Conservation (phyloP, 176 grass and related monocot genomes). For the Phragmites australis region DNA sequence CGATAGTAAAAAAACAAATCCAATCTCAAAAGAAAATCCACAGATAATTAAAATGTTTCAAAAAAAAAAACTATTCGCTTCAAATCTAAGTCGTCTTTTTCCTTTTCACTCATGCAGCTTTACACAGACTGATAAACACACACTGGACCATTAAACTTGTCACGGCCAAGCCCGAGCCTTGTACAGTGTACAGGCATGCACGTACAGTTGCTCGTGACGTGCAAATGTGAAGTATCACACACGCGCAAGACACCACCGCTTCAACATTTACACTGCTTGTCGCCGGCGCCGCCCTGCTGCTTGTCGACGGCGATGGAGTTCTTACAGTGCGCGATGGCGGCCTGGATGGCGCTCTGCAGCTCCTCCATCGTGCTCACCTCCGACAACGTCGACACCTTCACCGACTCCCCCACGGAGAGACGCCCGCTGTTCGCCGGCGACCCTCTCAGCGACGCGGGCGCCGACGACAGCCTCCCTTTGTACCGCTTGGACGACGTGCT, state of each 20-base stretch:
- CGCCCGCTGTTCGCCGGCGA: conserved; percentile 70
- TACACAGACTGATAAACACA: not conserved
- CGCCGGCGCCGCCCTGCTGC: not conserved
- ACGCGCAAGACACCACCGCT: conserved; percentile 18
- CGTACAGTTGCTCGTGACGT: conserved; percentile 30
- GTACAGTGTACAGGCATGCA: not conserved
- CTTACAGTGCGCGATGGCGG: conserved; percentile 97
- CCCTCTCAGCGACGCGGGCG: conserved; percentile 57
- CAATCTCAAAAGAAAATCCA: not conserved
- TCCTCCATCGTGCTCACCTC: conserved; percentile 97
- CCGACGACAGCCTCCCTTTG: conserved; percentile 45
- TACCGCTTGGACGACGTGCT: conserved; percentile 10
- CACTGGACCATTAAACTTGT: conserved; percentile 8
- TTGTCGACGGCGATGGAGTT: conserved; percentile 49
- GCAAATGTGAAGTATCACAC: not conserved
- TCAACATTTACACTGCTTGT: conserved; percentile 18
- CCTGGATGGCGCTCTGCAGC: conserved; percentile 85
- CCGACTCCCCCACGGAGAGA: conserved; percentile 38
- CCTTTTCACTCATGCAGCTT: not conserved
- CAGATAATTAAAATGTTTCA: not conserved
- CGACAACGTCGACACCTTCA: conserved; percentile 53
- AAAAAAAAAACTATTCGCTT: not conserved
- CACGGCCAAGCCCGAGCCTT: not conserved
- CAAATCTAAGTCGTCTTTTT: not conserved
- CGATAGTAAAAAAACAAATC: not conserved